Conservation (phyloP, 2,329 filamentous ascomycete genomes). For the Colletotrichum euphorbiae region DNA sequence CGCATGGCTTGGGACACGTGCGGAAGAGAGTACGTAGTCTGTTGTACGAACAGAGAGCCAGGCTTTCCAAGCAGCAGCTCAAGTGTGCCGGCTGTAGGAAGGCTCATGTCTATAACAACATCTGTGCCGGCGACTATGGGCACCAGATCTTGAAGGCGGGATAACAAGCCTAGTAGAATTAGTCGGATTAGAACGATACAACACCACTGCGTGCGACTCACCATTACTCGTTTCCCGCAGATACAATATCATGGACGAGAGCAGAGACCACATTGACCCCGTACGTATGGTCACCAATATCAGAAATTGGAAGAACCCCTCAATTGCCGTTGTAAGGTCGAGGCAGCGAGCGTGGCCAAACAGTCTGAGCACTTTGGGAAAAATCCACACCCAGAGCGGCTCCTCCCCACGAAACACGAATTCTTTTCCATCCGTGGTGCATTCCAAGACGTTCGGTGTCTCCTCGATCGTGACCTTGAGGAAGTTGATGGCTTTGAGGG, state of each 20-base stretch:
- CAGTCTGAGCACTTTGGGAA: constrained; percentile 68
- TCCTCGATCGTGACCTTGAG: constrained; percentile 80
- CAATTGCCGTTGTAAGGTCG: constrained; percentile 62
- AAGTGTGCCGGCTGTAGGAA: constrained; percentile 56
- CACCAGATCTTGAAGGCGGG: constrained; percentile 50
- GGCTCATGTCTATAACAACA: constrained; percentile 44
- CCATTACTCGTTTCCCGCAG: constrained; percentile 60
- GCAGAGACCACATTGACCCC: constrained; percentile 61
- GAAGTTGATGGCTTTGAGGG: constrained; percentile 80
- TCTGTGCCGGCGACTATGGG: constrained; percentile 46
- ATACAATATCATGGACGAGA: constrained; percentile 59
- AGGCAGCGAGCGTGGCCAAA: constrained; percentile 64
- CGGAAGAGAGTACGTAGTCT: constrained; percentile 54
- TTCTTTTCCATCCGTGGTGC: constrained; percentile 52
- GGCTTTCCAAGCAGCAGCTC: constrained; percentile 48
- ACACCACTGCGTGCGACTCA: constrained; percentile 47
- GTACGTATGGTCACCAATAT: constrained; percentile 58
- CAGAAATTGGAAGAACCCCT: constrained; percentile 63
- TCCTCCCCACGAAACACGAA: constrained; percentile 67
- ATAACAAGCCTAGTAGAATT: constrained; percentile 47
- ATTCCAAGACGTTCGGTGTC: constrained; percentile 75
- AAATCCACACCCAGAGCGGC: constrained; percentile 74
- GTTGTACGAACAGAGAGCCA: constrained; percentile 42
- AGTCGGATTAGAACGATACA: constrained; percentile 24
- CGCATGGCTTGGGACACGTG: constrained; percentile 57